Evolutionary conservation across 108 stramenopile genomes (phyloP).

Genomic region (Nannochloropsis salina): DNA sequence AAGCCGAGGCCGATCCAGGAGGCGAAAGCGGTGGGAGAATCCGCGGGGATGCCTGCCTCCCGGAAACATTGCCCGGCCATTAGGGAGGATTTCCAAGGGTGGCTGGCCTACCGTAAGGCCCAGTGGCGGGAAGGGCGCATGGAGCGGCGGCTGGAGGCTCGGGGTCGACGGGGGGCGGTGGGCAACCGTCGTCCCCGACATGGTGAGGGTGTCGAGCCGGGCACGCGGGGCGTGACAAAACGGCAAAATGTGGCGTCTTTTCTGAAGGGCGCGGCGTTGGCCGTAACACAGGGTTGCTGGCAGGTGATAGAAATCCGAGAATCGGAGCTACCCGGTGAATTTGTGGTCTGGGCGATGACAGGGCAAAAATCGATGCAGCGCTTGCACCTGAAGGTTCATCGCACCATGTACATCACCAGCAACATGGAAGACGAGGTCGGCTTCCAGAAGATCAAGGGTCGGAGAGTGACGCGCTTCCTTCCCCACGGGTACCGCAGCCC

Average conservation of each 20-base stretch:
- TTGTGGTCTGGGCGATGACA: conserved; percentile 83
- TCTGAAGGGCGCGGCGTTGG: conserved; percentile 25
- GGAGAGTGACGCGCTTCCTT: conserved; percentile 58
- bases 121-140: conserved; percentile 70
- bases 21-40: background rate
- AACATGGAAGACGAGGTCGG: conserved; percentile 28
- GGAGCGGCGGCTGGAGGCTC: conserved; percentile 42
- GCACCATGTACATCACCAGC: conserved; percentile 22
- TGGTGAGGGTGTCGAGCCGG: background rate
- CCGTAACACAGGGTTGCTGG: conserved; percentile 56
- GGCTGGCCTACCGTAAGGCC: conserved; percentile 79
- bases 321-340: conserved; percentile 68
- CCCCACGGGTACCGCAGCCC: conserved; percentile 63
- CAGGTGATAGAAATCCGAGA: conserved; percentile 88
- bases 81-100: conserved; percentile 56
- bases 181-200: background rate
- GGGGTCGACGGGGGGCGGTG: conserved; percentile 6
- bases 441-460: conserved; percentile 37
- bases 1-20: background rate
- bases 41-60: background rate
- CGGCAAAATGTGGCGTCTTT: conserved; percentile 48
- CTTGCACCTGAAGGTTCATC: conserved; percentile 20
- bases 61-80: background rate
- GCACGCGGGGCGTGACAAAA: conserved; percentile 26
- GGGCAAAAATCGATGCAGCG: conserved; percentile 67